A percentile compares a stretch with the other conserved stretches of the same genome.
phyloP scores from a whole-genome alignment of 2,329 filamentous ascomycete genomes.

The Colletotrichum plurivorum region DNA sequence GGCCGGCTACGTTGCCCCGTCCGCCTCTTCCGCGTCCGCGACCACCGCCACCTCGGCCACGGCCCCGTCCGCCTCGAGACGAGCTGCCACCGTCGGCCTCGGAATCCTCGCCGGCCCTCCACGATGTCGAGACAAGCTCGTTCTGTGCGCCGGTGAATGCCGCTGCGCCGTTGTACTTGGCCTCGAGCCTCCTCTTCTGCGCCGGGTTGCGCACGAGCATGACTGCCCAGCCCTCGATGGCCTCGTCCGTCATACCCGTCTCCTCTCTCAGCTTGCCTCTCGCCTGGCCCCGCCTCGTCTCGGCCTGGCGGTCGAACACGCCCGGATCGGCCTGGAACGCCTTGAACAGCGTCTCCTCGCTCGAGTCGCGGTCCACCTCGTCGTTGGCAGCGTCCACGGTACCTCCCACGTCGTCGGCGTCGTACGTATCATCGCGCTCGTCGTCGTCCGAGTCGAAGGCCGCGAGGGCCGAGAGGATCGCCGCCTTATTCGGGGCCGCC shows the following conservation, averaged over 20 bases:
- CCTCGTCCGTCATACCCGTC: slow-evolving; percentile 92
- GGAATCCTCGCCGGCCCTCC: slow-evolving; percentile 71
- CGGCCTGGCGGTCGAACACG: slow-evolving; percentile 79
- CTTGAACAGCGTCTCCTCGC: slow-evolving; percentile 81
- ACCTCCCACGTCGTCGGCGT: slow-evolving; percentile 91
- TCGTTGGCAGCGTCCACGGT: slow-evolving; percentile 81
- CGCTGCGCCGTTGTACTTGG: slow-evolving; percentile 66
- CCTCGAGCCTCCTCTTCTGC: slow-evolving; percentile 78
- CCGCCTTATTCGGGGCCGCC: slow-evolving; percentile 80
- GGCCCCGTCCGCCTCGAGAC: slow-evolving; percentile 58
- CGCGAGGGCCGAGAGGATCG: slow-evolving; percentile 89
- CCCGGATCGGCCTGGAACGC: slow-evolving; percentile 76
- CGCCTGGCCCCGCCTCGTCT: slow-evolving; percentile 75
- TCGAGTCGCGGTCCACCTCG: slow-evolving; percentile 66
- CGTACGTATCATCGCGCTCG: slow-evolving; percentile 97
- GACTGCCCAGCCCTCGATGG: slow-evolving; percentile 92
- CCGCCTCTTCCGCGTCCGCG: slow-evolving; percentile 62
- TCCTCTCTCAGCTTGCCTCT: slow-evolving; percentile 78
- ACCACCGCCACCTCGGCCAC: slow-evolving; percentile 60
- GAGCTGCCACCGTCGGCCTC: slow-evolving; percentile 61
- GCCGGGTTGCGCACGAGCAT: slow-evolving; percentile 84
- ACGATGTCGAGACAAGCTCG: slow-evolving; percentile 76
- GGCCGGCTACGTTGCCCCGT: slow-evolving; percentile 74
- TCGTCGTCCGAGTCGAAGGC: slow-evolving; percentile 95
- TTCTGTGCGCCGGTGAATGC: slow-evolving; percentile 77